Evolutionary conservation across 345 rosid species (phyloP).

Genomic region (Clarkia xantiana): DNA sequence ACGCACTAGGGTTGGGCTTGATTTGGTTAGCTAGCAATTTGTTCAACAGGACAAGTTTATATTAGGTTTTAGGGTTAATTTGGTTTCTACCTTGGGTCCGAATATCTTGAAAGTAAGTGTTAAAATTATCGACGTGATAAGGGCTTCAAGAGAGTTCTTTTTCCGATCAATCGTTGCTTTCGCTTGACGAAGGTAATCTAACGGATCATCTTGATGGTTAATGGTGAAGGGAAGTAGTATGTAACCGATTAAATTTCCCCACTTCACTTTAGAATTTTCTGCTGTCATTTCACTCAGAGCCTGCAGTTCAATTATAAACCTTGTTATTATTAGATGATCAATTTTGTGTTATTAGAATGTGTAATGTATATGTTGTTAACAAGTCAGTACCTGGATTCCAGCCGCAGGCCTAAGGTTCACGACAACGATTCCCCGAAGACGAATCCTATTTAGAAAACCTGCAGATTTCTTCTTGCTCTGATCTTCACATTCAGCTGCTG

Average conservation of each 20-base stretch:
- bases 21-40: too few relatives aligned
- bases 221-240: slow-evolving; percentile 15
- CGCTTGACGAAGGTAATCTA: slow-evolving; percentile 18
- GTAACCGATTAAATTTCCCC: slow-evolving; percentile 18
- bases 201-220: slow-evolving; percentile 12
- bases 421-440: slow-evolving; percentile 36
- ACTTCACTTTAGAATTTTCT: slow-evolving; percentile 5
- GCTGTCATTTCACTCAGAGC: slow-evolving; percentile 14
- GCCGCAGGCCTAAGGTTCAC: slow-evolving; percentile 40
- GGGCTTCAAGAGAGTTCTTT: slow-evolving; percentile 14
- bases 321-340: too few relatives aligned
- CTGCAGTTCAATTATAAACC: too few relatives aligned
- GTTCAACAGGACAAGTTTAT: too few relatives aligned
- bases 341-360: too few relatives aligned
- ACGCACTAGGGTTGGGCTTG: slow-evolving; percentile 22
- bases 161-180: slow-evolving; percentile 12
- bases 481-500: slow-evolving; percentile 13
- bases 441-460: slow-evolving; percentile 18
- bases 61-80: too few relatives aligned
- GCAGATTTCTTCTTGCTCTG: slow-evolving; percentile 13
- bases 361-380: too few relatives aligned
- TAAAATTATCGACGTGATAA: slow-evolving; percentile 1
- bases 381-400: slow-evolving; percentile 45
- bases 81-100: slow-evolving; percentile 34
- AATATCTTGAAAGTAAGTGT: slow-evolving; percentile 12